phyloP scores from a whole-genome alignment of 352 stramenopile species.

The Blastocystis sp. region DNA sequence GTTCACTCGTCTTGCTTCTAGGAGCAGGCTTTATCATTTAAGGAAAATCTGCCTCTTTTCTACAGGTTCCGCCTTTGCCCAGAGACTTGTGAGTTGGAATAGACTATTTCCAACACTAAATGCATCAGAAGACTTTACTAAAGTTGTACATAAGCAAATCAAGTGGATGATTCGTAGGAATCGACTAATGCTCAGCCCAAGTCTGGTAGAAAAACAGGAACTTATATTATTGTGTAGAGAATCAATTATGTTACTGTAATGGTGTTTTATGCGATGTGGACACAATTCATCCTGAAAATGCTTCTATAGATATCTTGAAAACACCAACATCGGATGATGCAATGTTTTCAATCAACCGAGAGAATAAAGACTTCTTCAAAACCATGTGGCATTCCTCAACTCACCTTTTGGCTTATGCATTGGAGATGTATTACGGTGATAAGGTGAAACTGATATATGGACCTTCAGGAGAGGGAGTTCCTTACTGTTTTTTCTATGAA shows the following conservation, averaged over 20 bases:
- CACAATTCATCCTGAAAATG: not conserved
- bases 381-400: conserved; percentile 46
- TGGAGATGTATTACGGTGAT: conserved; percentile 56
- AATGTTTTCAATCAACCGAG: conserved; percentile 20
- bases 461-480: conserved; percentile 35
- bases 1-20: conserved; percentile 5
- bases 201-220: too few species aligned
- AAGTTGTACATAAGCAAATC: too few species aligned
- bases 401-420: conserved; percentile 41
- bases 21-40: not conserved
- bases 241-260: conserved; percentile 37
- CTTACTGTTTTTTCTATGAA: conserved; percentile 66
- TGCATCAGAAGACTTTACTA: not conserved
- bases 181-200: too few species aligned
- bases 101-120: not conserved
- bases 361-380: conserved; percentile 31
- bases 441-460: conserved; percentile 39
- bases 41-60: not conserved
- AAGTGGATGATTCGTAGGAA: too few species aligned
- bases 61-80: not conserved
- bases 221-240: not conserved
- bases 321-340: conserved; percentile 19
- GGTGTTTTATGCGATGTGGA: conserved; percentile 8
- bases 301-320: not conserved
- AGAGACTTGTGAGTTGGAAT: conserved; percentile 18